Conservation (phyloP, 345 rosid species). For the Rhodamnia rubescens region DNA sequence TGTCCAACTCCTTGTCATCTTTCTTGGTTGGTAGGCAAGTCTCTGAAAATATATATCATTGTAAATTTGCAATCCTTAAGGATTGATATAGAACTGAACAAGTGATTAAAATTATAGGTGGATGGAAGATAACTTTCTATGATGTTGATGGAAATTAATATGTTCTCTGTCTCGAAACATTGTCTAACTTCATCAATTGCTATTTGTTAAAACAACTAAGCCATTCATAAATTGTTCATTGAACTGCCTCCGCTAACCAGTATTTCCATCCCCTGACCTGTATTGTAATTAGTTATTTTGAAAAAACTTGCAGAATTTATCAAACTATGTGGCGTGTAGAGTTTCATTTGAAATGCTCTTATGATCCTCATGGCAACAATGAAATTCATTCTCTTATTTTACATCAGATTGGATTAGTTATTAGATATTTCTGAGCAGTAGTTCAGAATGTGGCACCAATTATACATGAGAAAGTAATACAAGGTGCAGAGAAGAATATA, state of each 20-base stretch:
- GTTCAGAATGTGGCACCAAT: background rate
- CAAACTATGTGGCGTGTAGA: background rate
- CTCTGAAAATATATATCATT: background rate
- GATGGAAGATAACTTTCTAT: background rate
- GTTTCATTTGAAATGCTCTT: background rate
- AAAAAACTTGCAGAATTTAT: background rate
- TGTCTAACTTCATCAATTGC: background rate
- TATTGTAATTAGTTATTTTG: background rate
- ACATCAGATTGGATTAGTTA: background rate
- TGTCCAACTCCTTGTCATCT: background rate
- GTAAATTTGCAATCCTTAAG: background rate
- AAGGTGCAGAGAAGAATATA: background rate
- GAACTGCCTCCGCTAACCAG: background rate
- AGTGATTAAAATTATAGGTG: background rate
- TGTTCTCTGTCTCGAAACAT: background rate
- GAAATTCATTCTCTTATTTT: background rate
- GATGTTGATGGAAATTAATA: background rate
- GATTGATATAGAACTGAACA: background rate
- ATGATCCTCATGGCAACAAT: background rate
- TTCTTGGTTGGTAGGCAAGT: background rate
- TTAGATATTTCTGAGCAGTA: background rate
- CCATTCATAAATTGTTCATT: background rate
- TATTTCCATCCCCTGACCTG: background rate
- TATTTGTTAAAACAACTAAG: background rate
- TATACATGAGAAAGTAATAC: background rate